Conservation (phyloP, 768 basidiomycete species). For the Suillus americanus region DNA sequence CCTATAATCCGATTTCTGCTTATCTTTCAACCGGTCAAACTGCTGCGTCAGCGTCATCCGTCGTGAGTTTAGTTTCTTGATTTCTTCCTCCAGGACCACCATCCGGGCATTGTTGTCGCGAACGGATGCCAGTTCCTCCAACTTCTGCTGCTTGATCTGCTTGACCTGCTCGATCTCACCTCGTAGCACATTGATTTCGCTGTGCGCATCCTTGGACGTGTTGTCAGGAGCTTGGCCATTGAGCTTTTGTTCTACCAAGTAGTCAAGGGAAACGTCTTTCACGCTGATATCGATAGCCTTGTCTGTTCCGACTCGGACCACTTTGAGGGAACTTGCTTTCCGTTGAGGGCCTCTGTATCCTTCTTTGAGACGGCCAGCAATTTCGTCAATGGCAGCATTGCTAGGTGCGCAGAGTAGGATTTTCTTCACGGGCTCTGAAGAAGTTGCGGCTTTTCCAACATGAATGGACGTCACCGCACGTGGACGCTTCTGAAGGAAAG, state of each 20-base stretch:
- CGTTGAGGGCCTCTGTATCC: conserved; percentile 63
- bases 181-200: conserved; percentile 58
- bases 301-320: conserved; percentile 88
- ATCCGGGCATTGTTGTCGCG: conserved; percentile 57
- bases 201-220: conserved; percentile 50
- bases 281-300: conserved; percentile 74
- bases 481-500: conserved; percentile 66
- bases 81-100: conserved; percentile 66
- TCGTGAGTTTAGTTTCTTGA: conserved; percentile 62
- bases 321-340: conserved; percentile 57
- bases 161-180: conserved; percentile 73
- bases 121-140: conserved; percentile 54
- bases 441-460: conserved; percentile 41
- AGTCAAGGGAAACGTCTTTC: conserved; percentile 85
- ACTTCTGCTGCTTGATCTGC: conserved; percentile 53
- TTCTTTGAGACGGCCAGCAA: conserved; percentile 83
- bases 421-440: conserved; percentile 56
- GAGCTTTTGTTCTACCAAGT: conserved; percentile 76
- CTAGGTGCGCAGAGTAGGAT: conserved; percentile 94
- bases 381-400: conserved; percentile 98
- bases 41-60: conserved; percentile 64
- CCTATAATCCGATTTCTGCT: conserved; percentile 76
- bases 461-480: conserved; percentile 49
- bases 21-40: conserved; percentile 78
- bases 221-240: conserved; percentile 41